Conservation (phyloP, 176 grass and related monocot species). For the Otatea glauca region DNA sequence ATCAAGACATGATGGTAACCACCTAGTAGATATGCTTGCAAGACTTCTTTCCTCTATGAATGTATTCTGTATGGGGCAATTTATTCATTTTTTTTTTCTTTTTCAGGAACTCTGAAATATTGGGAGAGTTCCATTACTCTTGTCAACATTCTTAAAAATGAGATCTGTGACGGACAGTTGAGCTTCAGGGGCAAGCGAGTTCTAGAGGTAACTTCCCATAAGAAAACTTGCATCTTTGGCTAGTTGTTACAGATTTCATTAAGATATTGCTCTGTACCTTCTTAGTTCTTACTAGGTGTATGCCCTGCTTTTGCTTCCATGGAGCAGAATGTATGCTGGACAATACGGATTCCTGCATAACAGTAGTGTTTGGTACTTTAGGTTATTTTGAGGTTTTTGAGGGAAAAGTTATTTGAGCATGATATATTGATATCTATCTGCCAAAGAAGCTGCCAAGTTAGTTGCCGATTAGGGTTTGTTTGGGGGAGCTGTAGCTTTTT, state of each 20-base stretch:
- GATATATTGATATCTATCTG: conserved; percentile 14
- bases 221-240: conserved; percentile 26
- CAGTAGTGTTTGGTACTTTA: not conserved
- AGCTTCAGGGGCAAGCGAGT: conserved; percentile 90
- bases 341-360: conserved; percentile 24
- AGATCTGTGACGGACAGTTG: conserved; percentile 88
- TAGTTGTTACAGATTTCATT: conserved; percentile 20
- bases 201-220: conserved; percentile 68
- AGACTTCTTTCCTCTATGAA: conserved; percentile 12
- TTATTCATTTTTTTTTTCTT: not conserved
- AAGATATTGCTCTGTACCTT: conserved; percentile 30
- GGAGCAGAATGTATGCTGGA: not conserved
- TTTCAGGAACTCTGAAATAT: conserved; percentile 69
- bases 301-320: conserved; percentile 30
- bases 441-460: conserved; percentile 21
- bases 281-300: not conserved
- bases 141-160: conserved; percentile 77
- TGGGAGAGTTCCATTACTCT: conserved; percentile 90
- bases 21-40: conserved; percentile 5
- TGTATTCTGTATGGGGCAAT: conserved; percentile 16
- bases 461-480: too few relatives aligned
- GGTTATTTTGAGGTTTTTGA: not conserved
- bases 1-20: conserved; percentile 74
- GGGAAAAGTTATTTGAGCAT: conserved; percentile 2
- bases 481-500: too few relatives aligned